phyloP scores from a whole-genome alignment of 768 basidiomycete species.

The Calocera viscosa region DNA sequence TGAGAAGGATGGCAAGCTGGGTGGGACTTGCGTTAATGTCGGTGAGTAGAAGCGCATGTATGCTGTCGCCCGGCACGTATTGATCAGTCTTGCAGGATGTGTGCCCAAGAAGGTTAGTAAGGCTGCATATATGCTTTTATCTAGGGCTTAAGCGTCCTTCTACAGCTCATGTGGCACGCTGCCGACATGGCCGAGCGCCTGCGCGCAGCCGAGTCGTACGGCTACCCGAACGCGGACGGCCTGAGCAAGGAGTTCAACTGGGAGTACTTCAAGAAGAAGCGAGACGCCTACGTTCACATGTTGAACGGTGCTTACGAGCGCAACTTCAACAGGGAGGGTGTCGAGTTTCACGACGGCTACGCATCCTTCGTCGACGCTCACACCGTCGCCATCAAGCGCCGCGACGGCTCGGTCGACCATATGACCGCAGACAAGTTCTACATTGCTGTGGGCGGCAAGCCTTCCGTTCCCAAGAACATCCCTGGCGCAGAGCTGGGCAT shows the following conservation, averaged over 20 bases:
- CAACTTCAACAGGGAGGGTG: constrained; percentile 76
- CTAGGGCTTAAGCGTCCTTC: neutral
- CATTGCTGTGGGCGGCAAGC: constrained; percentile 77
- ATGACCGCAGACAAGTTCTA: constrained; percentile 67
- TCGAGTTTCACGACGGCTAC: constrained; percentile 73
- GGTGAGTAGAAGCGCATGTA: constrained; percentile 40
- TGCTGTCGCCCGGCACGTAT: constrained; percentile 9
- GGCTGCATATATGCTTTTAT: neutral
- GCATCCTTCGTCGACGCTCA: constrained; percentile 59
- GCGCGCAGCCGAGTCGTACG: constrained; percentile 56
- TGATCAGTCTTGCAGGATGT: constrained; percentile 47
- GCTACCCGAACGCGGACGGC: constrained; percentile 41
- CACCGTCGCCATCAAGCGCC: constrained; percentile 56
- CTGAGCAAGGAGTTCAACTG: constrained; percentile 51
- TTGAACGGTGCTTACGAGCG: constrained; percentile 85
- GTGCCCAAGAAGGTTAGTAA: constrained; percentile 82
- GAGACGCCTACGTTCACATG: constrained; percentile 85
- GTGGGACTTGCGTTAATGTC: constrained; percentile 97
- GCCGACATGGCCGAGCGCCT: constrained; percentile 81
- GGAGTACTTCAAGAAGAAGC: constrained; percentile 80
- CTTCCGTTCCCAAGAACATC: constrained; percentile 70
- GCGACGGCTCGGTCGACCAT: constrained; percentile 55
- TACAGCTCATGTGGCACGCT: constrained; percentile 95
- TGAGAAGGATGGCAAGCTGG: constrained; percentile 59
- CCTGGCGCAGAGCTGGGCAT: constrained; percentile 87